Percentiles rank a stretch among this genome's conserved stretches.
Conservation (phyloP, 108 stramenopile genomes). For the Mayamaea pseudoterrestris region DNA sequence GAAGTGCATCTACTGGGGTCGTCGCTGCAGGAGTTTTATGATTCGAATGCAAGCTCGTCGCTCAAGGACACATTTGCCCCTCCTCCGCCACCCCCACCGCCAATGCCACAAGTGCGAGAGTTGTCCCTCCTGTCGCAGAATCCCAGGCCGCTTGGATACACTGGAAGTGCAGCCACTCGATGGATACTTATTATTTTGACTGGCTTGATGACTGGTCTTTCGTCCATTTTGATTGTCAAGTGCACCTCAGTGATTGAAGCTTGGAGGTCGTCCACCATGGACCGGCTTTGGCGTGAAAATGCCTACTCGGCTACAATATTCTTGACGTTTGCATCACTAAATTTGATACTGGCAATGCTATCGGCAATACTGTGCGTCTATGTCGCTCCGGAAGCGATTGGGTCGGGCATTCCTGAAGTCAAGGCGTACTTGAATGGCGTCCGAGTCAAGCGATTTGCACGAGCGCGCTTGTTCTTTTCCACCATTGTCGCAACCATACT, state of each 20-base stretch:
- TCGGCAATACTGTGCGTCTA: slow-evolving; percentile 13
- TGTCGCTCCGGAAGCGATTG: slow-evolving; percentile 30
- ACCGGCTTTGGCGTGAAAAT: neutral
- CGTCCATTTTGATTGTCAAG: slow-evolving; percentile 15
- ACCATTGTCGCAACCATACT: slow-evolving; percentile 65
- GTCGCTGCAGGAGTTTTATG: neutral
- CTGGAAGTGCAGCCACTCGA: slow-evolving; percentile 13
- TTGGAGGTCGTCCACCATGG: neutral
- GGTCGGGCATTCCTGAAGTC: slow-evolving; percentile 78
- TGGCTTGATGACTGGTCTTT: slow-evolving; percentile 18
- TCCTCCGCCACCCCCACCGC: neutral
- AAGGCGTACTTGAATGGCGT: slow-evolving; percentile 82
- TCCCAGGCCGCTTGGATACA: slow-evolving; percentile 3
- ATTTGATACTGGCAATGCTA: slow-evolving; percentile 2
- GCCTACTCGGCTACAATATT: slow-evolving; percentile 4
- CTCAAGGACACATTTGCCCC: neutral
- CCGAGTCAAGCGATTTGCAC: slow-evolving; percentile 32
- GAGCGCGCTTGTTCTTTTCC: slow-evolving; percentile 11
- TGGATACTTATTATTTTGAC: slow-evolving; percentile 12
- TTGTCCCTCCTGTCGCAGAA: neutral
- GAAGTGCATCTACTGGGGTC: neutral
- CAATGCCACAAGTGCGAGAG: neutral
- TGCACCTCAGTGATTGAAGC: neutral
- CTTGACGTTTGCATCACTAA: slow-evolving; percentile 1
- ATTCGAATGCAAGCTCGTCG: neutral